Evolutionary conservation across 257 asterid genomes (phyloP).

Genomic region (Solanum paucissectum): DNA sequence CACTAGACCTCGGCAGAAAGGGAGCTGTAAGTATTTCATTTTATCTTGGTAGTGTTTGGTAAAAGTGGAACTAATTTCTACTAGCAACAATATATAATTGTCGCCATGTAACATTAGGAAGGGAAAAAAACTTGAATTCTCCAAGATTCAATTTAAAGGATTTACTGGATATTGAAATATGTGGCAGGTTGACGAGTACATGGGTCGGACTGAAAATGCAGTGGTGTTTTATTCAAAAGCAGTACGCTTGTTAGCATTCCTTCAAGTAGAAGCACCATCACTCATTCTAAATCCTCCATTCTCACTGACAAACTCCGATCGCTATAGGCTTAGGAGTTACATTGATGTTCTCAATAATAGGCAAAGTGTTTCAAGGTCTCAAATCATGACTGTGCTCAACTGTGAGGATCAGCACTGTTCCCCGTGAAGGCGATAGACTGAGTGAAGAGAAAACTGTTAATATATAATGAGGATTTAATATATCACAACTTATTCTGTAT

Average conservation of each 20-base stretch:
- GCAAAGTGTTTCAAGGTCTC: constrained; percentile 55
- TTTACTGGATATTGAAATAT: background rate
- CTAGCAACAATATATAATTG: background rate
- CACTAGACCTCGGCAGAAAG: constrained; percentile 56
- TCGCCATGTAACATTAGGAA: background rate
- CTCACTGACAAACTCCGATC: constrained; percentile 60
- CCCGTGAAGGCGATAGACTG: constrained; percentile 4
- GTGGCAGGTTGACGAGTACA: constrained; percentile 67
- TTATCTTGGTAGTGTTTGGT: background rate
- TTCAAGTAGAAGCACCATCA: constrained; percentile 65
- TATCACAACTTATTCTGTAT: background rate
- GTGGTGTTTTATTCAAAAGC: constrained; percentile 58
- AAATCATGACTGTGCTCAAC: constrained; percentile 42
- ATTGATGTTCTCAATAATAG: constrained; percentile 51
- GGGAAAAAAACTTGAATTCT: background rate
- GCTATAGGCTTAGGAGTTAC: constrained; percentile 50
- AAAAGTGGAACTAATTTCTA: background rate
- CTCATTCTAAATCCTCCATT: constrained; percentile 79
- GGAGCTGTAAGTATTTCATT: constrained; percentile 59
- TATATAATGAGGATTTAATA: background rate
- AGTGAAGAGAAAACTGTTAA: background rate
- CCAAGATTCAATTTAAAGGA: background rate
- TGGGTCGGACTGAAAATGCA: constrained; percentile 48
- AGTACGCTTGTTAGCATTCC: constrained; percentile 34
- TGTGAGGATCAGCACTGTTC: constrained; percentile 29